phyloP scores from a whole-genome alignment of 129 eudicot species.

The Flaveria ramosissima region DNA sequence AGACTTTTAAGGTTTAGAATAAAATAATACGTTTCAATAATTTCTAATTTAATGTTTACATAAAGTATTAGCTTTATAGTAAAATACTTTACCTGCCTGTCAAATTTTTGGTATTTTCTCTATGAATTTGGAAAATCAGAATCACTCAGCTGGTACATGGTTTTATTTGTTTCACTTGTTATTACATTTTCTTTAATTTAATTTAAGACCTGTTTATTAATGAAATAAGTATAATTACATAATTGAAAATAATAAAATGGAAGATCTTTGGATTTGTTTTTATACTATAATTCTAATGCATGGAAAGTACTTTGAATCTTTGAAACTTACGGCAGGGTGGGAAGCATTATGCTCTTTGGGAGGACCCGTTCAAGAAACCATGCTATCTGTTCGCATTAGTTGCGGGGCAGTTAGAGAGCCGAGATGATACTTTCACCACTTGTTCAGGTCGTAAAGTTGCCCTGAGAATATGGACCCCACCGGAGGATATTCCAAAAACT shows the following conservation, averaged over 20 bases:
- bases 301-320: background rate
- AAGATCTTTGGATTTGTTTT: background rate
- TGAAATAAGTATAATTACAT: background rate
- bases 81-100: background rate
- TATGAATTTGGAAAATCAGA: background rate
- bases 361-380: constrained; percentile 93
- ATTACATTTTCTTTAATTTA: background rate
- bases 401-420: constrained; percentile 86
- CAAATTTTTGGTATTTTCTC: background rate
- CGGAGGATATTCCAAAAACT: constrained; percentile 85
- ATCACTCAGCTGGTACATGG: background rate
- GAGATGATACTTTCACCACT: constrained; percentile 84
- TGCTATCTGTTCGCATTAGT: constrained; percentile 95
- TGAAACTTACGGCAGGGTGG: constrained; percentile 58
- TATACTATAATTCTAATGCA: background rate
- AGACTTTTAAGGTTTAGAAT: background rate
- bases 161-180: background rate
- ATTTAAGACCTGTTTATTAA: background rate
- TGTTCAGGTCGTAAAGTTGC: constrained; percentile 84
- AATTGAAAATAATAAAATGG: background rate
- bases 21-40: constrained; percentile 1
- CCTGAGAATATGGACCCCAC: constrained; percentile 86
- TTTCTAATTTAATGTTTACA: background rate
- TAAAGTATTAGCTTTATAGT: background rate
- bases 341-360: constrained; percentile 88